Evolutionary conservation across 2,329 filamentous ascomycete genomes (phyloP), one percentile per base, ranked within the genome.

Genomic region (Xylariaceae sp.): DNA sequence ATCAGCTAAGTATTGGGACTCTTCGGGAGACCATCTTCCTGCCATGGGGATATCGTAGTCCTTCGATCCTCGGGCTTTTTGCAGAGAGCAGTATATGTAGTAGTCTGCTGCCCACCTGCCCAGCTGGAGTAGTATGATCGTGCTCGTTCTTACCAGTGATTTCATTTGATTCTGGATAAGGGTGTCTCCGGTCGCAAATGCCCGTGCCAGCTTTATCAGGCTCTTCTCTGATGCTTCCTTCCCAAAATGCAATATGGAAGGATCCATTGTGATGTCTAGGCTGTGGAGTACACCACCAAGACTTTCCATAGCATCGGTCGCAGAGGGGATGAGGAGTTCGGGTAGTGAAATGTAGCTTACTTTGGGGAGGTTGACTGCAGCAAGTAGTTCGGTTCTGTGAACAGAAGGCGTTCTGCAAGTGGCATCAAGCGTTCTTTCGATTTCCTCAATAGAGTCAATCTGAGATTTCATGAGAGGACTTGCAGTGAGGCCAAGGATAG

Each of bases 401-500:
- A 77, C 60, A 2, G 79, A 85, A 0, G 90, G 90, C 1, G 85
- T 85, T 52, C 77, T 79, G 55, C 85, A 87, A 31, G 80, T 72
- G 1, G 89, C 80, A 63, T 90, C 77, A 39, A 96, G 71, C 38
- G 86, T 88, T 3, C 65, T 56, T 63, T 95, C 90, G 6, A 95
- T 76, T 5, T 66, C 63, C 66, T 78, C 70, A 12, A 92, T 72
- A 33, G 77, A 77, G 1, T 71, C 68, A 1, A 75, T 64, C 14
- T 76, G 77, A 1, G 78, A 81, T 48, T 75, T 80, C 56, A 86
- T 82, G 3, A 89, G 78, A 0, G 90, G 90, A 53, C 87, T 95
- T 1, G 90, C 90, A 6, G 86, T 91, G 19, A 96, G 73, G 0
- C 90, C 90, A 5, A 96, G 72, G 27, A 96, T 85, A 17, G 75